Percentiles rank a stretch among this genome's conserved stretches.
phyloP scores from a whole-genome alignment of 108 stramenopile genomes.

The Cyclostephanos tholiformis region DNA sequence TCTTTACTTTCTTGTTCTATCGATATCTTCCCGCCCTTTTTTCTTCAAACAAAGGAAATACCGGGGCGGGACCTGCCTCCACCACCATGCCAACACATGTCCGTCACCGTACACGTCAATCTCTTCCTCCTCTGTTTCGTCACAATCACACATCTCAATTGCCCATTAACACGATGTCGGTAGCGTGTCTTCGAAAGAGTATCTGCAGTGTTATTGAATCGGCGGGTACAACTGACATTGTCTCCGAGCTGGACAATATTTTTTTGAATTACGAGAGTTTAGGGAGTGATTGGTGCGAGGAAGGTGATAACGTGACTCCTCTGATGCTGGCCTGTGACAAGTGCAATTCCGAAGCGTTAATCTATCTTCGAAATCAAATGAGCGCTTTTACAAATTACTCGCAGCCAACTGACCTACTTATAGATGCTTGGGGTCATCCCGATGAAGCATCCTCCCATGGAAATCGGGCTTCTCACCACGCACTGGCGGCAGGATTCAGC shows the following conservation, averaged over 20 bases:
- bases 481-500: conserved; percentile 50
- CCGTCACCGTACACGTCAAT: background rate
- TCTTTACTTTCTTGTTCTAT: background rate
- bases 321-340: conserved; percentile 73
- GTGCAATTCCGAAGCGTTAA: conserved; percentile 32
- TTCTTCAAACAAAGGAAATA: background rate
- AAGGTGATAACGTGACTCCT: conserved; percentile 52
- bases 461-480: conserved; percentile 70
- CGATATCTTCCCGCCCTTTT: background rate
- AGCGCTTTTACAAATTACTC: background rate
- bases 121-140: background rate
- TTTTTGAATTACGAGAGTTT: conserved; percentile 3
- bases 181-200: conserved; percentile 4
- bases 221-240: conserved; percentile 9
- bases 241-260: conserved; percentile 22
- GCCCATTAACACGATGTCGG: conserved; percentile 6
- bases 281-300: conserved; percentile 13
- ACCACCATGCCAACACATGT: background rate
- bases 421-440: conserved; percentile 42
- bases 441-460: conserved; percentile 42
- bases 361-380: conserved; percentile 29
- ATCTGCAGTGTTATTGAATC: conserved; percentile 22
- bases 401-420: conserved; percentile 12
- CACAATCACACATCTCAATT: background rate
- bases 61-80: no score